Evolutionary conservation across 2,329 filamentous ascomycete species (phyloP), one percentile per base, ranked within the genome.

Genomic region (Pseudogymnoascus verrucosus): DNA sequence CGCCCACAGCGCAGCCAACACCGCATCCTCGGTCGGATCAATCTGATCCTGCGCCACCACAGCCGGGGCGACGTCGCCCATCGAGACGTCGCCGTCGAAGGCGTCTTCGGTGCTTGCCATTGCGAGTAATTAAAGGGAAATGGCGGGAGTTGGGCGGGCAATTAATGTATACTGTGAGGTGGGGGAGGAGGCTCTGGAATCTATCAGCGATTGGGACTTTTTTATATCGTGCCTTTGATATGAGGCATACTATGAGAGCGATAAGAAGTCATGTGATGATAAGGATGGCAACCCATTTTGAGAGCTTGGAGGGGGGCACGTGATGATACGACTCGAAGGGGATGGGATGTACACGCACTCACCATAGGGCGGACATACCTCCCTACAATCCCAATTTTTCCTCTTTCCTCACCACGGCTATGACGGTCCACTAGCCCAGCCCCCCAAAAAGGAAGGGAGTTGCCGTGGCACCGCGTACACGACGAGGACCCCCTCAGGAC

Each of bases 1-100:
- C 65, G 81, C 78, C 21, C 77, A 74, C 60, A 82, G 78, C 63
- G 82, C 79, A 61, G 81, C 80, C 23, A 77, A 74, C 26, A 79
- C 75, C 8, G 78, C 76, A 16, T 80, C 76, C 14, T 78, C 75
- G 1, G n/a, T 34, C 8, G 16, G 36, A n/a, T 64, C 62, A 28
- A 39, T 37, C 31, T 62, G 26, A 34, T 42, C 37, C 40, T 36
- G 47, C 23, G 10, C 47, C 19, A 60, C 64, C 16, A 57, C 64
- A 6, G 47, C 63, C 3, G 64, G 40, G 4, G 67, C 62, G 11
- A 63, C 69, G 5, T 73, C 71, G 8, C 37, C 64, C 70, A 73
- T 72, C 6, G 67, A 60, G 5, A 71, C 65, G 62, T 71, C 69
- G 23, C 72, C 70, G 26, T 69, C 64, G 8, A 47, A 47, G 6